phyloP scores from a whole-genome alignment of 2,329 filamentous ascomycete species.

The Elsinoe australis region DNA sequence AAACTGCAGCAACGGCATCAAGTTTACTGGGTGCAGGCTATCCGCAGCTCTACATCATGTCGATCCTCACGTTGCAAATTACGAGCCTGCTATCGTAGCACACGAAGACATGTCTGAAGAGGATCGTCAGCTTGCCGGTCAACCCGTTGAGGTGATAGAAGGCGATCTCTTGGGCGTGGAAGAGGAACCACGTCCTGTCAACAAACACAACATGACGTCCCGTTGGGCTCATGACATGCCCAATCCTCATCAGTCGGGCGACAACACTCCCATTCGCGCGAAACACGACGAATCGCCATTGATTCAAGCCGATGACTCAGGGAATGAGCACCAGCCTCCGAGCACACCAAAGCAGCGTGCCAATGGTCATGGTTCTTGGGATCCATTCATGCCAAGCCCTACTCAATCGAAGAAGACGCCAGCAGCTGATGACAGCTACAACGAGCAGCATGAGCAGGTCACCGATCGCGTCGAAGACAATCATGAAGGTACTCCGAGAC shows the following conservation, averaged over 20 bases:
- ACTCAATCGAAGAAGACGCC: conserved; percentile 2
- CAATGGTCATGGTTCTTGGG: not conserved
- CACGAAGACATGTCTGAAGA: conserved; percentile 12
- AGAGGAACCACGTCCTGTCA: not conserved
- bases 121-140: conserved; percentile 12
- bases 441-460: no score
- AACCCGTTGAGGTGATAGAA: conserved; percentile 10
- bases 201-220: conserved; percentile 11
- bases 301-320: conserved; percentile 4
- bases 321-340: not conserved
- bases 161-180: conserved; percentile 11
- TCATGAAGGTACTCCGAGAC: not conserved
- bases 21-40: conserved; percentile 24
- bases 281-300: not conserved
- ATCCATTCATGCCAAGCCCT: conserved; percentile 7
- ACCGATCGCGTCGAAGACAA: not conserved
- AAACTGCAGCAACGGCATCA: conserved; percentile 26
- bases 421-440: not conserved
- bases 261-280: conserved; percentile 1
- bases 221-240: conserved; percentile 11
- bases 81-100: conserved; percentile 10
- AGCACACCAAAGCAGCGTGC: not conserved
- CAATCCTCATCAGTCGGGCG: conserved; percentile 2
- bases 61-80: conserved; percentile 17
- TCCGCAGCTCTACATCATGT: conserved; percentile 15